Conservation (phyloP, 2,329 filamentous ascomycete species). For the Parafenestella ontariensis region DNA sequence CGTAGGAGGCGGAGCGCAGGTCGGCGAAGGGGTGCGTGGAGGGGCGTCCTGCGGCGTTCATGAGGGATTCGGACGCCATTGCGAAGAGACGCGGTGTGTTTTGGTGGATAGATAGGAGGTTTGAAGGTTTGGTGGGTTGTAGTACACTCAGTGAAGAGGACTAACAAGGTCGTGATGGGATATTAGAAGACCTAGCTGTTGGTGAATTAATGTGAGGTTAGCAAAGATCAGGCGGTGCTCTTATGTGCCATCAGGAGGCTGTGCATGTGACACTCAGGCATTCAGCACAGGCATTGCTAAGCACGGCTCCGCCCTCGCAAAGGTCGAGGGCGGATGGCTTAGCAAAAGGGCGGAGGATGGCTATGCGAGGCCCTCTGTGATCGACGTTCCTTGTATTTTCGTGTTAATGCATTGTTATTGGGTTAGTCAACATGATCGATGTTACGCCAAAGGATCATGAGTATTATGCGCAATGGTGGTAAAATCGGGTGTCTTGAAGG, state of each 20-base stretch:
- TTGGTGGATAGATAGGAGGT: neutral
- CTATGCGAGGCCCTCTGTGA: neutral
- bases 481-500: no score
- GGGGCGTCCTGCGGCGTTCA: neutral
- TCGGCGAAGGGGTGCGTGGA: slow-evolving; percentile 11
- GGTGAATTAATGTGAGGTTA: neutral
- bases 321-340: neutral
- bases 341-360: neutral
- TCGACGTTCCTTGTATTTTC: neutral
- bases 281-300: neutral
- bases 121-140: neutral
- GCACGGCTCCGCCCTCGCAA: neutral
- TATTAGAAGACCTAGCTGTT: neutral
- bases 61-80: neutral
- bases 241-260: neutral
- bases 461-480: neutral
- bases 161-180: neutral
- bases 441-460: no score
- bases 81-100: neutral
- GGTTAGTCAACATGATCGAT: neutral
- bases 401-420: neutral
- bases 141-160: slow-evolving; percentile 1
- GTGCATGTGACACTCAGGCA: neutral
- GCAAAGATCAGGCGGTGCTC: neutral
- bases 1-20: slow-evolving; percentile 15